Evolutionary conservation across 2,329 filamentous ascomycete genomes (phyloP).

Genomic region (Tricladium varicosporioides): DNA sequence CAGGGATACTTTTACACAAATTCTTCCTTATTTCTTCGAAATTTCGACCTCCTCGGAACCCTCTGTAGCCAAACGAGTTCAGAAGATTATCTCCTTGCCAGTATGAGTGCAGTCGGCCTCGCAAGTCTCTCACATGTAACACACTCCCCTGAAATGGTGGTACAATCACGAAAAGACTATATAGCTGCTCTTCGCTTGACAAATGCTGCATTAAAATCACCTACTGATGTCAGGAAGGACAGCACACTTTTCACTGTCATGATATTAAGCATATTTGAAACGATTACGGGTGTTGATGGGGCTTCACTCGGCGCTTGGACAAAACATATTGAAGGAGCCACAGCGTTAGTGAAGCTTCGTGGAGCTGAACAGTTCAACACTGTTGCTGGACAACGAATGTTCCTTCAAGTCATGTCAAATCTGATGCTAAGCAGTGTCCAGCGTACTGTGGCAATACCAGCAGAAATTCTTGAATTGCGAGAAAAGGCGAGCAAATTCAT

Average conservation of each 20-base stretch:
- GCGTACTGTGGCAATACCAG: conserved; percentile 47
- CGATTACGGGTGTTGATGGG: conserved; percentile 44
- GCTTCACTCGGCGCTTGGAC: conserved; percentile 51
- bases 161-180: conserved; percentile 48
- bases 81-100: conserved; percentile 8
- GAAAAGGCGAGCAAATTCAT: conserved; percentile 39
- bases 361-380: conserved; percentile 47
- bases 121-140: conserved; percentile 44
- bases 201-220: conserved; percentile 46
- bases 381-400: conserved; percentile 48
- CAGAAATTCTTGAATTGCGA: conserved; percentile 45
- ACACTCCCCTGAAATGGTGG: conserved; percentile 39
- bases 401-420: conserved; percentile 51
- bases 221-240: conserved; percentile 46
- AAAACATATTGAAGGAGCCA: conserved; percentile 53
- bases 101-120: conserved; percentile 51
- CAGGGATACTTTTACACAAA: conserved; percentile 48
- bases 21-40: conserved; percentile 41
- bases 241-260: conserved; percentile 52
- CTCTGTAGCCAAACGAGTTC: conserved; percentile 5
- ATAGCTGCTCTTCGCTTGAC: conserved; percentile 47
- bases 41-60: conserved; percentile 11
- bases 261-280: conserved; percentile 52
- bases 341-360: conserved; percentile 46
- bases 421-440: conserved; percentile 52